These are phyloP conservation scores for Avena sativa DNA, from an alignment of 176 grass and related monocot species.

Conservation along the genomic window DNA sequence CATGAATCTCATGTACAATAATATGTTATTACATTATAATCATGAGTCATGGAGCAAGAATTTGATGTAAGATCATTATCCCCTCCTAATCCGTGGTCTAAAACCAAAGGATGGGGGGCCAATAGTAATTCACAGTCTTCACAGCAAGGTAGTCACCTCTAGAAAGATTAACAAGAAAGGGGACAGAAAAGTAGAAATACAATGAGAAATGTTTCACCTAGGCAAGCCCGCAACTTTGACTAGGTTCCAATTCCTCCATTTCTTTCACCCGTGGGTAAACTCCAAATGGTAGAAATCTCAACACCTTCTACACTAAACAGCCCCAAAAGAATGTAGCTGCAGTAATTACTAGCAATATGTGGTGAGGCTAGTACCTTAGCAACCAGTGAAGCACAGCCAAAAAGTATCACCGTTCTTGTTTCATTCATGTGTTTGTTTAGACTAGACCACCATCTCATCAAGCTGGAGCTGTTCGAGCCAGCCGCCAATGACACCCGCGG, in stretches of 20 bases:
- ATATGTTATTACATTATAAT: slow-evolving; percentile 40
- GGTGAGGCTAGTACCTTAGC: slow-evolving; percentile 23
- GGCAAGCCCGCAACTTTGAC: slow-evolving; percentile 28
- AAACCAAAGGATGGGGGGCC: slow-evolving; percentile 36
- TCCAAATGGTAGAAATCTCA: slow-evolving; percentile 40
- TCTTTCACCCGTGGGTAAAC: slow-evolving; percentile 24
- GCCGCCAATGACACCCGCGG: slow-evolving; percentile 39
- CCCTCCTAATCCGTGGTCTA: slow-evolving; percentile 31
- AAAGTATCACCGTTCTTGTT: slow-evolving; percentile 39
- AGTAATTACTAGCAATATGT: slow-evolving; percentile 32
- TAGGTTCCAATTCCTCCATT: slow-evolving; percentile 37
- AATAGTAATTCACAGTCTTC: slow-evolving; percentile 53
- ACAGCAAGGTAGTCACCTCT: slow-evolving; percentile 9
- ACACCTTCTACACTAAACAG: slow-evolving; percentile 47
- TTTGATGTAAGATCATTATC: slow-evolving; percentile 25
- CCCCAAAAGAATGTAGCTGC: slow-evolving; percentile 55
- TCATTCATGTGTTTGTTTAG: slow-evolving; percentile 33
- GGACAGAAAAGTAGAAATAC: background rate
- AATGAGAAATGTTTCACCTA: slow-evolving; percentile 37
- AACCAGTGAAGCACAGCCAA: slow-evolving; percentile 35
- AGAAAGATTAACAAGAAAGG: slow-evolving; percentile 34
- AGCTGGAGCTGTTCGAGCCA: slow-evolving; percentile 81
- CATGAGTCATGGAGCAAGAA: slow-evolving; percentile 42
- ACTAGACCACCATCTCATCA: slow-evolving; percentile 69
- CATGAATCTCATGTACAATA: slow-evolving; percentile 27